Base-by-base conservation (phyloP, 129 eudicot genomes). In the Flaveria linearis region DNA sequence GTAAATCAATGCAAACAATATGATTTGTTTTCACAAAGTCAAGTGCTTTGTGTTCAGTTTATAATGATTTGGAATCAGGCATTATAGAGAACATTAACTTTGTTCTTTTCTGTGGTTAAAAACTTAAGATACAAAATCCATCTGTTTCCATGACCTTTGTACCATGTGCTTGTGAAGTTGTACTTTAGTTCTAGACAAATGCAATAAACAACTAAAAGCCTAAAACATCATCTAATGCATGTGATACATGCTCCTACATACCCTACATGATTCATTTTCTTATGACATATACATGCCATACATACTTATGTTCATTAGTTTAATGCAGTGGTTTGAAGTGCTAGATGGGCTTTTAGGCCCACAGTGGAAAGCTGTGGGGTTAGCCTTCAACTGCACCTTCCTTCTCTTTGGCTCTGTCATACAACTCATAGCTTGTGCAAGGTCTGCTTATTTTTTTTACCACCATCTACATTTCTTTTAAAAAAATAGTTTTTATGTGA, bases 381-480 rank as follows among this genome's bases (percentile, higher is more conserved):
- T 90, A 72, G 90, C 88, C 73, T 90, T 87, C 78, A 90, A 90
- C 51, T 90, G 96, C 79, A 90, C 92, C 25, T 90, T 90, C 76
- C 91, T 90, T 33, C 85, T 88, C 20, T 90, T 84, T 82, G 96
- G 96, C 18, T 88, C 93, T 72, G 96, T 90, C 33, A 90, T 90
- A 57, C 96, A 90, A 78, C 96, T 90, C 68, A 90, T 90, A 22
- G 96, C 89, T 78, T 90, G 96, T 84, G 96, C 96, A 84, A 90
- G 96, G 96, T 80, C 45, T 33, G 69, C 62, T 66, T 68, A 33
- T 57, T 10, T 66, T 22, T 26, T 52, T 20, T 20, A 20, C 22
- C 22, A 63, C 13, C 39, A 41, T 66, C 50, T 10, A 66, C n/a
- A 7, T 60, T n/a, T 64, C 33, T 8, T 66, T 15, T 39, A 7